Base-by-base conservation (phyloP, 257 asterid species). In the Galeopsis tetrahit region DNA sequence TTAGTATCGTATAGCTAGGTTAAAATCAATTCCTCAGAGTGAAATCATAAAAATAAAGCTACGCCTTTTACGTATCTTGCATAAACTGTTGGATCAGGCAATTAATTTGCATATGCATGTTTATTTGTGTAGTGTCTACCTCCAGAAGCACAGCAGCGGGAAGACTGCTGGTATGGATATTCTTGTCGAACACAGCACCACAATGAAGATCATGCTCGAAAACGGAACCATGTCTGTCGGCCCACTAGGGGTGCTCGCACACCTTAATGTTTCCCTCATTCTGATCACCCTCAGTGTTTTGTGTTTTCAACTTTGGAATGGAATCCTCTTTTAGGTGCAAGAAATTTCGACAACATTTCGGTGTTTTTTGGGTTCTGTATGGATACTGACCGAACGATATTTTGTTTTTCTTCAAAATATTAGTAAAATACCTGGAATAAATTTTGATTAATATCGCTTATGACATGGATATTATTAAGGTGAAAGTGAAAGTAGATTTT, bases 121-220 rank as follows among this genome's bases (percentile, higher is more conserved):
- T 10, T 58, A 9, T 78, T n/a, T 15, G 4, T 48, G 68, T 78
- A 94, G 99, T 43, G 34, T 67, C 85, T 95, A 44, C 86, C 97
- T 28, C 81, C 78, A 28, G 99, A 87, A 76, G 98, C 84, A 39
- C 72, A 69, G 63, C 79, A 85, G 78, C 83, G 99, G 63, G 87
- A 84, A 69, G 85, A 95, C 78, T 95, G 99, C 85, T 95, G 99
- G 99, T 95, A 91, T 7, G 99, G 99, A 63, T 88, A 85, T 73
- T 84, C 88, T 61, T 95, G 99, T 80, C 82, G 99, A 64, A 92
- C 99, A 35, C 99, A 95, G 64, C 98, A 95, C 79, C 97, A 90
- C 63, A 92, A 83, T 10, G 97, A 87, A 73, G 97, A 95, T 58
- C 99, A 95, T 63, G 99, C 98, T 39, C 90, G 90, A 5, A 95